Conservation (phyloP, 140 eudicot genomes). For the Stevia rebaudiana region DNA sequence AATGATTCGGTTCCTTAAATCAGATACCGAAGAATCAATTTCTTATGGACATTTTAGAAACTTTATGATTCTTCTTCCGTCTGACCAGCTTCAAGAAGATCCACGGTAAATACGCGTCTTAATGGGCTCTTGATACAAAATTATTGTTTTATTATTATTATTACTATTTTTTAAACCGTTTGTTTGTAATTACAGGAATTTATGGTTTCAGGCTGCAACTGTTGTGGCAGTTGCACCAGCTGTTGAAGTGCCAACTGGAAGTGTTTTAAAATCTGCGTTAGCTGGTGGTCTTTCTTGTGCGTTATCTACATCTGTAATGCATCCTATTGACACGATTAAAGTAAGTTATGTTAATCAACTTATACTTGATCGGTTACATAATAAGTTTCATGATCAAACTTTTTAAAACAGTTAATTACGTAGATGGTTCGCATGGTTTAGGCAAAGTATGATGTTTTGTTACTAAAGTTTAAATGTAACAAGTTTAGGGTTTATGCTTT, state of each 20-base stretch:
- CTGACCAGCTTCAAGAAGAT: slow-evolving; percentile 86
- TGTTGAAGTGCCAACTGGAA: slow-evolving; percentile 73
- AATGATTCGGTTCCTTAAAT: slow-evolving; percentile 90
- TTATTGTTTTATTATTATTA: background rate
- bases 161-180: background rate
- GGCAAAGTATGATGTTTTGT: too few relatives aligned
- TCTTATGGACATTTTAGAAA: slow-evolving; percentile 91
- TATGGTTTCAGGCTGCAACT: slow-evolving; percentile 99
- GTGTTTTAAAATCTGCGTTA: slow-evolving; percentile 78
- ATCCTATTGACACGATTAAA: slow-evolving; percentile 87
- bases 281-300: slow-evolving; percentile 95
- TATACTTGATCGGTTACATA: too few relatives aligned
- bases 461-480: too few relatives aligned
- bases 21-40: slow-evolving; percentile 80
- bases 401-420: too few relatives aligned
- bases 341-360: too few relatives aligned
- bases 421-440: too few relatives aligned
- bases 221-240: slow-evolving; percentile 98
- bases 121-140: background rate
- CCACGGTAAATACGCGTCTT: slow-evolving; percentile 64
- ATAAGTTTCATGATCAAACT: too few relatives aligned
- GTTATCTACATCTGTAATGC: slow-evolving; percentile 69
- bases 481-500: too few relatives aligned
- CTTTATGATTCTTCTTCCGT: slow-evolving; percentile 85
- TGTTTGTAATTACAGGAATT: slow-evolving; percentile 42